Base-by-base conservation (phyloP, 2,329 filamentous ascomycete species). In the Eutypella sp. region DNA sequence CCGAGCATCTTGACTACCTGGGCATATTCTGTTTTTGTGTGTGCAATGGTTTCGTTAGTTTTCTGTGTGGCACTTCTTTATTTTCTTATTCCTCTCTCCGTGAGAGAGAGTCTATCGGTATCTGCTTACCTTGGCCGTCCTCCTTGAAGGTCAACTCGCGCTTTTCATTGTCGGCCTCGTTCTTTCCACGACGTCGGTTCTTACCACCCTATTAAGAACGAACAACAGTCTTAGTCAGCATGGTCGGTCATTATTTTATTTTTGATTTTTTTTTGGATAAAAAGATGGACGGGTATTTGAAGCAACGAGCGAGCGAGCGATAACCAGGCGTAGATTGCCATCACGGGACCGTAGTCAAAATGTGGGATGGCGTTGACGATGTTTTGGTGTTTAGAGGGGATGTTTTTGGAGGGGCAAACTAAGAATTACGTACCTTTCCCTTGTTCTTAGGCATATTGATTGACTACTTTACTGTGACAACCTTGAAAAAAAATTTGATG, bases 121-220 rank as follows among this genome's bases (percentile, higher is more conserved):
- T 13, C 44, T 34, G 61, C 67, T 49, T 72, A 81, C 79, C 84
- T 78, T 97, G 92, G 58, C 92, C 92, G 67, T 97, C 92, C 71
- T 97, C 93, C 76, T 96, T 96, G 84, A 97, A 97, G 65, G 89
- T 92, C 64, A 97, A 81, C 72, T 97, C 92, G 71, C 92, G 91
- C 81, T 96, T 96, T 77, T 96, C 91, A 68, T 96, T 95, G 78
- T 97, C 93, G 75, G 93, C 95, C 76, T 95, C 89, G 81, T 95
- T 95, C 86, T 96, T 97, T 75, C 92, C 92, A 76, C 93, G 84
- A 82, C 92, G 87, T 73, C 92, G 80, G 76, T 97, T 97, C 82
- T 97, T 97, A 76, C 92, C 92, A 72, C 92, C 92, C 89, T 93
- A 62, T 80, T 61, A 15, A 45, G 49, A 47, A 45, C 42, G 22